phyloP scores from a whole-genome alignment of 2,329 filamentous ascomycete genomes.

The Aureobasidium sp. region DNA sequence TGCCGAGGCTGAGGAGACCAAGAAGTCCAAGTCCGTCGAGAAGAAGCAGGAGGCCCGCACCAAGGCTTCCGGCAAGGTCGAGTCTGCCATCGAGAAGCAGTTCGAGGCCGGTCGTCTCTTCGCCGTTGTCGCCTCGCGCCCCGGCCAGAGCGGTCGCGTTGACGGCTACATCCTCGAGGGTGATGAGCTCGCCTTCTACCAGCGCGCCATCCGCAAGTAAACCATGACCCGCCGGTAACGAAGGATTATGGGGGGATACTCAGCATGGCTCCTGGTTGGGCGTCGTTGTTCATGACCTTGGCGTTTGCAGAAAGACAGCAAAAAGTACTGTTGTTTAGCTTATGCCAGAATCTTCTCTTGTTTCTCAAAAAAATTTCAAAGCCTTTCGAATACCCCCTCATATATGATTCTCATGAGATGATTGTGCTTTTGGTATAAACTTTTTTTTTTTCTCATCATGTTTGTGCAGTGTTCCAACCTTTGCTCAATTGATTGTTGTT shows the following conservation, averaged over 20 bases:
- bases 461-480: neutral
- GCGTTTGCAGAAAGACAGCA: conserved; percentile 11
- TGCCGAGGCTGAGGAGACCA: conserved; percentile 57
- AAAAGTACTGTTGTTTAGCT: conserved; percentile 14
- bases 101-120: conserved; percentile 98
- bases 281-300: conserved; percentile 16
- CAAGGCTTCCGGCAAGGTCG: conserved; percentile 83
- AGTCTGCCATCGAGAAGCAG: conserved; percentile 88
- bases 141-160: conserved; percentile 91
- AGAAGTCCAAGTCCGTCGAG: conserved; percentile 94
- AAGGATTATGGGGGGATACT: conserved; percentile 7
- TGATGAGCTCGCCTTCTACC: conserved; percentile 99
- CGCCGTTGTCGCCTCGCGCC: conserved; percentile 85
- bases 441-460: neutral
- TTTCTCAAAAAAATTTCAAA: conserved; percentile 13
- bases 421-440: conserved; percentile 1
- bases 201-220: conserved; percentile 99
- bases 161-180: conserved; percentile 99
- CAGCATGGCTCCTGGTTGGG: conserved; percentile 14
- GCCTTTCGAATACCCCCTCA: conserved; percentile 9
- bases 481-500: neutral
- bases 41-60: conserved; percentile 92
- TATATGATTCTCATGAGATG: conserved; percentile 3
- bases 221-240: conserved; percentile 23
- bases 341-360: conserved; percentile 5